Percentiles rank a stretch among this genome's conserved stretches.
Conservation (phyloP, 306 rosid genomes). For the Malus fusca region DNA sequence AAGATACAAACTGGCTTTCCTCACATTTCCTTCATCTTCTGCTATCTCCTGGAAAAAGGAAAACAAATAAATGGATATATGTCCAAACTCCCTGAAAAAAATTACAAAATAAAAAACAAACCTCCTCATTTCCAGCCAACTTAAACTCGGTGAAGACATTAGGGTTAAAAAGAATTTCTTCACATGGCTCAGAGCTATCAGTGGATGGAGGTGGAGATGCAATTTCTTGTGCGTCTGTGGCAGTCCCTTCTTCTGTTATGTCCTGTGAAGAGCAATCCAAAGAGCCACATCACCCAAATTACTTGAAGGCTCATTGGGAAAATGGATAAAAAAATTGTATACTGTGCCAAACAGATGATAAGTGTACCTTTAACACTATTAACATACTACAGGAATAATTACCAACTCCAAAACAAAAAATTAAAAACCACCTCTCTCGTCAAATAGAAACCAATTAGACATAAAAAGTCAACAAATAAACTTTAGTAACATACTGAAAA, state of each 20-base stretch:
- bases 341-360: neutral
- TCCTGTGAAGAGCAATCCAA: conserved; percentile 37
- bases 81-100: neutral
- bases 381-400: neutral
- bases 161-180: conserved; percentile 76
- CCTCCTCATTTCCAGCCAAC: conserved; percentile 77
- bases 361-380: neutral
- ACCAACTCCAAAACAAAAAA: neutral
- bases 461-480: neutral
- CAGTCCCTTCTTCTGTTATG: conserved; percentile 33
- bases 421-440: neutral
- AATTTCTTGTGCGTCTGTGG: conserved; percentile 38
- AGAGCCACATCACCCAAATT: neutral
- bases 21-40: conserved; percentile 82
- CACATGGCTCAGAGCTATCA: conserved; percentile 29
- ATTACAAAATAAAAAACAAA: conserved; percentile 4
- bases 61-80: conserved; percentile 14
- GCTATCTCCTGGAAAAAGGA: conserved; percentile 60
- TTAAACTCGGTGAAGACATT: conserved; percentile 90
- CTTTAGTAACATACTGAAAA: neutral
- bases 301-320: neutral
- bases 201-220: conserved; percentile 28
- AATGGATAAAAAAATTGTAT: neutral
- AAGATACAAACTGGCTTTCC: conserved; percentile 71
- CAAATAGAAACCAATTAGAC: neutral